Conservation (phyloP, 2,329 filamentous ascomycete genomes). For the Ophiosphaerella narmari region DNA sequence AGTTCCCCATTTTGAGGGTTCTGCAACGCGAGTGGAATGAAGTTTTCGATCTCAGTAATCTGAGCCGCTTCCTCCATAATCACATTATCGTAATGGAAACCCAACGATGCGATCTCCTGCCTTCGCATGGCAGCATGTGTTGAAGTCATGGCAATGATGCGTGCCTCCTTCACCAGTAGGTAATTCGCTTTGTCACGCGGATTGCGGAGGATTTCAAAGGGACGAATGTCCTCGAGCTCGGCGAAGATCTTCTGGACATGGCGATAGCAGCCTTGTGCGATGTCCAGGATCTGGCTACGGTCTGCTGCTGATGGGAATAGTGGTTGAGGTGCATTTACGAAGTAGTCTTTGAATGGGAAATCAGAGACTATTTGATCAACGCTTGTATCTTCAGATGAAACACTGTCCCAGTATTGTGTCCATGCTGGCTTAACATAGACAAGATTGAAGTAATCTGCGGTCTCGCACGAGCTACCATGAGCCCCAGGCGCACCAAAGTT, state of each 20-base stretch:
- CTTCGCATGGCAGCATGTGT: conserved; percentile 96
- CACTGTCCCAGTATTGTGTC: conserved; percentile 77
- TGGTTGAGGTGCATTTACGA: conserved; percentile 83
- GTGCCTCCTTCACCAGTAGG: conserved; percentile 90
- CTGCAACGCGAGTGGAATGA: conserved; percentile 93
- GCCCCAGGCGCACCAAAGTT: conserved; percentile 87
- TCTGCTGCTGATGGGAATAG: conserved; percentile 72
- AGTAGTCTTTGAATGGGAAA: conserved; percentile 90
- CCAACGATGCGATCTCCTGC: conserved; percentile 86
- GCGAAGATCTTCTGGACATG: conserved; percentile 91
- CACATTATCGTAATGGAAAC: conserved; percentile 96
- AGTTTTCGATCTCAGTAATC: conserved; percentile 96
- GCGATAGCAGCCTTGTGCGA: conserved; percentile 81
- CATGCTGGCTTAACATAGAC: conserved; percentile 90
- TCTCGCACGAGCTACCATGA: conserved; percentile 96
- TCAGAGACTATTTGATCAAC: conserved; percentile 67
- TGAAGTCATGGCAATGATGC: conserved; percentile 97
- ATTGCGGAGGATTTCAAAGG: conserved; percentile 89
- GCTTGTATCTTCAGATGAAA: conserved; percentile 61
- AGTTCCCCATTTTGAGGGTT: conserved; percentile 74
- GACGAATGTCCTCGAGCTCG: conserved; percentile 88
- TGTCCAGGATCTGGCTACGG: conserved; percentile 71
- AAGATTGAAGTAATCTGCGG: conserved; percentile 92
- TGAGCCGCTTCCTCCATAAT: conserved; percentile 99
- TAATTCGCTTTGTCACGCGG: conserved; percentile 96